These are phyloP conservation scores for Orbilia blumenaviensis DNA, from an alignment of 2,329 filamentous ascomycete genomes.

Conservation along the genomic window DNA sequence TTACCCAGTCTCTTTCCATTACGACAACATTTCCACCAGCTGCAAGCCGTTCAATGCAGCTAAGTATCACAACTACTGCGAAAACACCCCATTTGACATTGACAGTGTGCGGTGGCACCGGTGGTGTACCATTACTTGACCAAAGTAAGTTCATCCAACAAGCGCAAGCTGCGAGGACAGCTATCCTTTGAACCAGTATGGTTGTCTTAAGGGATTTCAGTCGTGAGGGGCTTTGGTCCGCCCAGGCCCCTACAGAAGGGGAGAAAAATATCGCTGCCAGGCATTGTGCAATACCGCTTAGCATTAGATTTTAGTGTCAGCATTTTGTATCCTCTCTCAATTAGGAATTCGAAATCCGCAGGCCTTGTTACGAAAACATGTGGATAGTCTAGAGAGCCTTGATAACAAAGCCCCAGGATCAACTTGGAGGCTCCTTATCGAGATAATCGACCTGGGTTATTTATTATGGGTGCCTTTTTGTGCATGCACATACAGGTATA, in stretches of 20 bases:
- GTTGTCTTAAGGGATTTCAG: conserved; percentile 62
- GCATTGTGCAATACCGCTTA: conserved; percentile 59
- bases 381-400: neutral
- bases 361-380: neutral
- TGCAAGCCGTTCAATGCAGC: conserved; percentile 63
- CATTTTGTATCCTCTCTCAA: too few relatives aligned
- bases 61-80: conserved; percentile 60
- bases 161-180: conserved; percentile 62
- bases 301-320: neutral
- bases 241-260: conserved; percentile 62
- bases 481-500: too few relatives aligned
- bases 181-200: conserved; percentile 62
- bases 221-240: conserved; percentile 62
- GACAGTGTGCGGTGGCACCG: neutral
- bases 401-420: too few relatives aligned
- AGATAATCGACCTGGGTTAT: neutral
- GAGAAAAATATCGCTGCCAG: conserved; percentile 63
- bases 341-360: neutral
- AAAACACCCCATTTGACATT: conserved; percentile 58
- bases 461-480: too few relatives aligned
- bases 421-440: too few relatives aligned
- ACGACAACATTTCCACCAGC: conserved; percentile 63
- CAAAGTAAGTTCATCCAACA: conserved; percentile 62
- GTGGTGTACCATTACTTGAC: neutral
- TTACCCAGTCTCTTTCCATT: conserved; percentile 65